These are phyloP conservation scores for Oenanthe javanica DNA, from an alignment of 140 eudicot species.

Conservation along the genomic window DNA sequence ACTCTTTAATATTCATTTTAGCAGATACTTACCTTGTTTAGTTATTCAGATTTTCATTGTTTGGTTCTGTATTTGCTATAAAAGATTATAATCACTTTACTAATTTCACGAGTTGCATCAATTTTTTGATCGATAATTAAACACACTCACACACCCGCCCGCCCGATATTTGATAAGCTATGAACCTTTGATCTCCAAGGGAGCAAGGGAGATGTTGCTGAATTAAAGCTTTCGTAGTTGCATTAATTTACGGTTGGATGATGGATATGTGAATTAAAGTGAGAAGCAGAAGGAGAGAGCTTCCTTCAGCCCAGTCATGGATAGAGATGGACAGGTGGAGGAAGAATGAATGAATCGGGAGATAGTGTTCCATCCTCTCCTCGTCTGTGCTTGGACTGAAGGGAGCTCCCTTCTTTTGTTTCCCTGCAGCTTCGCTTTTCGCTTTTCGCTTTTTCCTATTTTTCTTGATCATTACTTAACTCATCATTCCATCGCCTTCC, in stretches of 20 bases:
- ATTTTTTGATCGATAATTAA: too few relatives aligned
- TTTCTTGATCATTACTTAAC: not conserved
- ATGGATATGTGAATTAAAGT: not conserved
- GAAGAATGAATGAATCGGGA: conserved; percentile 99
- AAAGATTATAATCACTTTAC: too few relatives aligned
- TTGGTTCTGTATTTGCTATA: not conserved
- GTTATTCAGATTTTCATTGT: too few relatives aligned
- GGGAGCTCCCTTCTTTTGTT: conserved; percentile 85
- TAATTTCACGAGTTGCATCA: too few relatives aligned
- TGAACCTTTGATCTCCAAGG: too few relatives aligned
- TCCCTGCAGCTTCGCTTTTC: not conserved
- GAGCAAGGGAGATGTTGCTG: too few relatives aligned
- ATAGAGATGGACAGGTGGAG: conserved; percentile 29
- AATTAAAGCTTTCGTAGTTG: not conserved
- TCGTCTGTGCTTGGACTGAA: conserved; percentile 99
- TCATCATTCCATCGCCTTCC: not conserved
- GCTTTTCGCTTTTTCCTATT: not conserved
- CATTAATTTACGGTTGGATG: not conserved
- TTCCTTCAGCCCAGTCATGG: conserved; percentile 98
- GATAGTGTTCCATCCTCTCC: conserved; percentile 56
- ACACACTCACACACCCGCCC: too few relatives aligned
- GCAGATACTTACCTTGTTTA: not conserved
- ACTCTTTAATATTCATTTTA: not conserved
- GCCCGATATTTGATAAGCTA: too few relatives aligned
- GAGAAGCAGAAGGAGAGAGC: conserved; percentile 54